Conservation (phyloP, 305 asterid species). For the Plantago coronopus region DNA sequence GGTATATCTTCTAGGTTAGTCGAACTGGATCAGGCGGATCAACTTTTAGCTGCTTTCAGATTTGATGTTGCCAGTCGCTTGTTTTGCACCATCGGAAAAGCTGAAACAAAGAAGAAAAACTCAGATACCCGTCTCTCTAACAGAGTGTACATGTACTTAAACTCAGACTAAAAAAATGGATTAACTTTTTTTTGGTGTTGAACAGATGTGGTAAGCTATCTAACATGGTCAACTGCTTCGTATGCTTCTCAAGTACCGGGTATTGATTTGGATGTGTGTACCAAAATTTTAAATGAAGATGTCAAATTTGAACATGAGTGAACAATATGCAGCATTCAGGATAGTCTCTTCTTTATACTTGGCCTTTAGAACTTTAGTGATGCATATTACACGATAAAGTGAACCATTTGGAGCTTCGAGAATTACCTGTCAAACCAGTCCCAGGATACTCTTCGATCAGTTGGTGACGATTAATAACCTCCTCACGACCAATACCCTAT, state of each 20-base stretch:
- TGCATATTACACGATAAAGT: background rate
- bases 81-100: slow-evolving; percentile 18
- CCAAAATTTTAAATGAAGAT: slow-evolving; percentile 24
- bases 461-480: slow-evolving; percentile 25
- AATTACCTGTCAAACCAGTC: slow-evolving; percentile 37
- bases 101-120: slow-evolving; percentile 5
- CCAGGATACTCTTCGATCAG: slow-evolving; percentile 17
- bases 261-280: slow-evolving; percentile 26
- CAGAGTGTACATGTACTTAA: too few species aligned
- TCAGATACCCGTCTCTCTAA: slow-evolving; percentile 12
- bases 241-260: slow-evolving; percentile 31
- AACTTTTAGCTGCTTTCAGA: slow-evolving; percentile 16
- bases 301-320: slow-evolving; percentile 27
- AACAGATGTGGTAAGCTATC: slow-evolving; percentile 25
- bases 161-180: too few species aligned
- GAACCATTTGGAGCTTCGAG: background rate
- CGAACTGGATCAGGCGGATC: slow-evolving; percentile 1
- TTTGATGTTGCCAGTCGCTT: slow-evolving; percentile 20
- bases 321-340: background rate
- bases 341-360: background rate
- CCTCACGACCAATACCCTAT: slow-evolving; percentile 32
- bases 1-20: slow-evolving; percentile 8
- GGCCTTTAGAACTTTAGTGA: too few species aligned
- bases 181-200: too few species aligned
- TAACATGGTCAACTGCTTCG: slow-evolving; percentile 29